Evolutionary conservation across 345 rosid species (phyloP).

Genomic region (Anacardium occidentale): DNA sequence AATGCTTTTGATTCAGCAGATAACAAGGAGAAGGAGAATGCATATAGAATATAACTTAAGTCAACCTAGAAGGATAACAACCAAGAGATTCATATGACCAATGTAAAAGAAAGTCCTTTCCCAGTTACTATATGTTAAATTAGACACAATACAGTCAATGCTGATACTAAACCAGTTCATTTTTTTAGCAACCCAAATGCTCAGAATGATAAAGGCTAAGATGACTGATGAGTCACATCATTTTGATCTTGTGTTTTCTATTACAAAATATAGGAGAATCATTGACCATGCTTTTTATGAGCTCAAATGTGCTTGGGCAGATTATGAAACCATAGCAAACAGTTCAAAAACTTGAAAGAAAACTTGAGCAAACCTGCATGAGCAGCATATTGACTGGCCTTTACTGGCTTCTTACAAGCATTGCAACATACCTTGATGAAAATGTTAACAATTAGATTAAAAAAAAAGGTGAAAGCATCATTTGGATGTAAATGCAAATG

Average conservation of each 20-base stretch:
- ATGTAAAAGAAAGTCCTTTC: not conserved
- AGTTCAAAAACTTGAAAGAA: not conserved
- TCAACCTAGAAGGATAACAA: not conserved
- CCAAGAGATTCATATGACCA: not conserved
- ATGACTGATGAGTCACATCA: not conserved
- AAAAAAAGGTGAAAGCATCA: conserved; percentile 2
- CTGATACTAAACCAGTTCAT: not conserved
- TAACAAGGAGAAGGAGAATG: no score
- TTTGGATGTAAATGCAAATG: not conserved
- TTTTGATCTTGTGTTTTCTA: not conserved
- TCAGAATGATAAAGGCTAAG: not conserved
- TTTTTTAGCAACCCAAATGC: not conserved
- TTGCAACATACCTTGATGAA: conserved; percentile 60
- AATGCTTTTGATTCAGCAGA: not conserved
- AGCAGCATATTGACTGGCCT: conserved; percentile 58
- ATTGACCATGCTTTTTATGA: not conserved
- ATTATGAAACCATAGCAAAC: not conserved
- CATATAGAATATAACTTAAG: not conserved
- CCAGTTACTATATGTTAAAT: not conserved
- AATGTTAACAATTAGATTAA: conserved; percentile 19
- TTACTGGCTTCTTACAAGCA: conserved; percentile 70
- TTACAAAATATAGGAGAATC: not conserved
- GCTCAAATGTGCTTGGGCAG: not conserved
- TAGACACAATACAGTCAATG: not conserved
- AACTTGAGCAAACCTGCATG: conserved; percentile 58